These are phyloP conservation scores for Solanum hybrid DNA, from an alignment of 305 asterid genomes.

Conservation along the genomic window DNA sequence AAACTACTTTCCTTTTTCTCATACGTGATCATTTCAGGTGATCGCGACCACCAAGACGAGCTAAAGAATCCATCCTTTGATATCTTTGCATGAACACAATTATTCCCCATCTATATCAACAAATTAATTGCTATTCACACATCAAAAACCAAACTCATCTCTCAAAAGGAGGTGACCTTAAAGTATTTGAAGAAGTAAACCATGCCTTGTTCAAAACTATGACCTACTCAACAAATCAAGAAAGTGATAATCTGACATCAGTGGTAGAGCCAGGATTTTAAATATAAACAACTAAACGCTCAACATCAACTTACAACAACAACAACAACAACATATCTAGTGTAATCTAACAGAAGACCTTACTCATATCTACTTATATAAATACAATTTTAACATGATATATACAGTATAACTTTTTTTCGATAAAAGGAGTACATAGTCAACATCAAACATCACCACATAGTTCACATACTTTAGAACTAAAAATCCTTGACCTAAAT, in stretches of 20 bases:
- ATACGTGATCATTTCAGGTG: slow-evolving; percentile 16
- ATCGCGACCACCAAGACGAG: slow-evolving; percentile 25
- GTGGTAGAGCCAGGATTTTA: not conserved
- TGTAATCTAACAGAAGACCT: not conserved
- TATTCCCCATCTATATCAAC: slow-evolving; percentile 35
- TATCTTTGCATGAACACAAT: slow-evolving; percentile 28
- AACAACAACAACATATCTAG: not conserved
- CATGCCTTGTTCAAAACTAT: not conserved
- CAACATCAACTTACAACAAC: not conserved
- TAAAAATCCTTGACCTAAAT: not conserved
- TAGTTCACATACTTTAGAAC: not conserved
- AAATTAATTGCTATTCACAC: not conserved
- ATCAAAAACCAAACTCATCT: not conserved
- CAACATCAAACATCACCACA: not conserved
- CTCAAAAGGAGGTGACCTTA: not conserved
- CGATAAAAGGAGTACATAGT: not conserved
- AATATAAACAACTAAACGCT: not conserved
- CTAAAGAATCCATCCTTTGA: slow-evolving; percentile 24
- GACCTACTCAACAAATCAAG: not conserved
- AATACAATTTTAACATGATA: not conserved
- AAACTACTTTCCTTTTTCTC: slow-evolving; percentile 5
- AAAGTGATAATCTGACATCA: not conserved
- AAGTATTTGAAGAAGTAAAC: not conserved
- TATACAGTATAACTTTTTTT: not conserved
- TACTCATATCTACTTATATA: not conserved